phyloP scores from a whole-genome alignment of 371 early-diverging fungal species.

The Zopfochytrium polystomum region DNA sequence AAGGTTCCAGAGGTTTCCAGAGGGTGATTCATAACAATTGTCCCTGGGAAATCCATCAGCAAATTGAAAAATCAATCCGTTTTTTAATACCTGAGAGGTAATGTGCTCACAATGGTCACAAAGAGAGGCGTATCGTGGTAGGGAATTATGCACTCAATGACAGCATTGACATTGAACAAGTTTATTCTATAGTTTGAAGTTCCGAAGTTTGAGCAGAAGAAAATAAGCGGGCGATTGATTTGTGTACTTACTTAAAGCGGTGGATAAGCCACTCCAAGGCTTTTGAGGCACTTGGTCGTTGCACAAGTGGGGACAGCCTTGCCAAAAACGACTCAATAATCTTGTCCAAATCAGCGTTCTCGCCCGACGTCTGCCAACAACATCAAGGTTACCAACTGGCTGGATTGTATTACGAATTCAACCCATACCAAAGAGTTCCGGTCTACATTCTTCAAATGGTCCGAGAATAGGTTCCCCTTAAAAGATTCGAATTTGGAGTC shows the following conservation, averaged over 20 bases:
- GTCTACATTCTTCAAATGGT: slow-evolving; percentile 73
- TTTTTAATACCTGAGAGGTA: slow-evolving; percentile 55
- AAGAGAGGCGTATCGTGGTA: slow-evolving; percentile 90
- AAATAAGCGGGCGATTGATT: neutral
- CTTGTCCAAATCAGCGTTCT: slow-evolving; percentile 75
- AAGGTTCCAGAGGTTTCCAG: no score
- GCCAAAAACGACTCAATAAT: slow-evolving; percentile 71
- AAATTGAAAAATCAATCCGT: neutral
- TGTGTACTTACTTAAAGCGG: slow-evolving; percentile 60
- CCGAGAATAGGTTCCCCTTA: slow-evolving; percentile 77
- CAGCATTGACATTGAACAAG: slow-evolving; percentile 73
- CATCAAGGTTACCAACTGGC: neutral
- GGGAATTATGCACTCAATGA: slow-evolving; percentile 77
- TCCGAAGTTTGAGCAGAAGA: no score
- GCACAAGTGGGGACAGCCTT: slow-evolving; percentile 77
- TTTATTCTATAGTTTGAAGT: slow-evolving; percentile 1
- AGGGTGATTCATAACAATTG: no score
- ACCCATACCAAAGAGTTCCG: slow-evolving; percentile 57
- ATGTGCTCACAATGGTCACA: slow-evolving; percentile 70
- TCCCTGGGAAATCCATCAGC: neutral
- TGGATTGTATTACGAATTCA: neutral
- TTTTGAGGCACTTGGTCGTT: slow-evolving; percentile 78
- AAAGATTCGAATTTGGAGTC: slow-evolving; percentile 67
- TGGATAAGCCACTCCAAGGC: slow-evolving; percentile 91
- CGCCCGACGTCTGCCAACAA: slow-evolving; percentile 61